Percentiles rank a stretch among this genome's conserved stretches.
Evolutionary conservation across 2,329 filamentous ascomycete genomes (phyloP).

Genomic region (Coniochaeta pulveracea): DNA sequence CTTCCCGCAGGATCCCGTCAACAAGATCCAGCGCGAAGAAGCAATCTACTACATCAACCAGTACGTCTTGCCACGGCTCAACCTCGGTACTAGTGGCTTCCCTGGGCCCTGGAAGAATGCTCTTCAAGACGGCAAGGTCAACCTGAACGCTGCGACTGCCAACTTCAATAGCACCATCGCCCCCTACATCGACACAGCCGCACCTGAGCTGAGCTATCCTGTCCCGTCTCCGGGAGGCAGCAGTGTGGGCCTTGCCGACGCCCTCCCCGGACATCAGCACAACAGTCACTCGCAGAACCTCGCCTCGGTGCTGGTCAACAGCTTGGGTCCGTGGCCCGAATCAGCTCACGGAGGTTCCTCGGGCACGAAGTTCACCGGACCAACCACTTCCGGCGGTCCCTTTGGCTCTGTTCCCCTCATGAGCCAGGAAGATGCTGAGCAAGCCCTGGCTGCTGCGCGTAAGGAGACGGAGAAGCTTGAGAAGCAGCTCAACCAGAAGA

Average conservation of each 20-base stretch:
- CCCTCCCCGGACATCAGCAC: constrained; percentile 6
- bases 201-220: constrained; percentile 19
- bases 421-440: constrained; percentile 53
- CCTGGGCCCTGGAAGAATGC: constrained; percentile 17
- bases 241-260: constrained; percentile 12
- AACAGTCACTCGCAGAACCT: constrained; percentile 5
- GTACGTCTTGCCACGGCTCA: constrained; percentile 50
- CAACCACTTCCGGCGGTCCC: constrained; percentile 8
- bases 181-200: constrained; percentile 34
- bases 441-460: constrained; percentile 35
- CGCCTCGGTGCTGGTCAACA: constrained; percentile 1
- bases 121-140: constrained; percentile 14
- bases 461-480: constrained; percentile 53
- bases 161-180: constrained; percentile 43
- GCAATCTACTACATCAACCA: constrained; percentile 60
- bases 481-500: constrained; percentile 46
- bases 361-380: not conserved
- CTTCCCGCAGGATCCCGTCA: constrained; percentile 44
- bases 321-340: not conserved
- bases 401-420: constrained; percentile 42
- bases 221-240: constrained; percentile 6
- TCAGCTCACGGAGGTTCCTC: not conserved
- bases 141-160: constrained; percentile 24
- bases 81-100: constrained; percentile 35
- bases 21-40: constrained; percentile 56